Base-by-base conservation (phyloP, 2,329 filamentous ascomycete genomes). In the Corniculantispora saksenae region DNA sequence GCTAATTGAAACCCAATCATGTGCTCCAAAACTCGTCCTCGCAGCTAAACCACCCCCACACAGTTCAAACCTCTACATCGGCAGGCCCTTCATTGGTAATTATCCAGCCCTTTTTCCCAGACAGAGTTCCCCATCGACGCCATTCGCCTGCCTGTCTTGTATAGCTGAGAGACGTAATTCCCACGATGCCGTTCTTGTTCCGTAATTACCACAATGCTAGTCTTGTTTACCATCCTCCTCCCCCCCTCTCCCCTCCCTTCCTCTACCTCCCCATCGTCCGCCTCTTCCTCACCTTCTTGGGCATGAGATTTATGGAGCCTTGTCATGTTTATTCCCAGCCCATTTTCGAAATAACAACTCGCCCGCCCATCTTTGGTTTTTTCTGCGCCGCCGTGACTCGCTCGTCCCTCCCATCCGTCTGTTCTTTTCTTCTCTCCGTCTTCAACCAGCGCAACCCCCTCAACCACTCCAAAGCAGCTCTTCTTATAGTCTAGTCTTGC, bases 261-360 rank as follows among this genome's bases (percentile, higher is more conserved):
- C n/a, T n/a, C n/a, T n/a, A n/a, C n/a, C n/a, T n/a, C n/a, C n/a
- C n/a, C n/a, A n/a, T 4, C 15, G 5, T 2, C 48, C 38, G 17
- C 17, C 8, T 53, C 50, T n/a, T 53, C 23, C 7, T 53, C 23
- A 7, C 32, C 32, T 32, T 56, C 35, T 43, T 21, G 21, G 54
- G 35, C 54, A 56, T 56, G 32, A 25, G n/a, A 56, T 56, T 56
- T 56, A 56, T 56, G 54, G 54, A 56, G 32, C 27, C 54, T 43
- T 43, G 38, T 56, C 21, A 19, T 27, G 35, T 56, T 56, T 19
- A 25, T 40, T 56, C 21, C 35, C 35, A 40, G 21, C 29, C 21
- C 32, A 56, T 40, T 13, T 40, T 43, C 21, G 32, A 56, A 40
- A 40, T 40, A 23, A 43, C 35, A 56, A n/a, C 13, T 27, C 35